Percentiles rank a stretch among this genome's conserved stretches.
These are phyloP conservation scores for Epichloe baconii DNA, from an alignment of 2,329 filamentous ascomycete genomes.

Conservation along the genomic window DNA sequence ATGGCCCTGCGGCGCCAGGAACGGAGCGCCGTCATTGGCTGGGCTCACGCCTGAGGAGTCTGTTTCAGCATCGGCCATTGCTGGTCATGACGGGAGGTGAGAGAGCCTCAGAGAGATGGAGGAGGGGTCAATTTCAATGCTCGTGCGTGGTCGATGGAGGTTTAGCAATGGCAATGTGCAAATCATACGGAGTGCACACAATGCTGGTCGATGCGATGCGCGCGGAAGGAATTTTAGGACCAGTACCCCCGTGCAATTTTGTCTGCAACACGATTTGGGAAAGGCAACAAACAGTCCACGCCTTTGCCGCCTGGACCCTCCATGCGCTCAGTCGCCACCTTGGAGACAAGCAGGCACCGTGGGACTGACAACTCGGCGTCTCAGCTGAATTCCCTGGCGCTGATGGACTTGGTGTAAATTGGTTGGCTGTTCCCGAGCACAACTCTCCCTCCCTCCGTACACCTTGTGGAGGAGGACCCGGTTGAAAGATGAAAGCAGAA, in stretches of 20 bases:
- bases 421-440: background rate
- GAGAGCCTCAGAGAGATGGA: background rate
- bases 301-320: background rate
- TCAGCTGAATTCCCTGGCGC: conserved; percentile 1
- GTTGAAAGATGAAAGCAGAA: background rate
- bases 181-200: background rate
- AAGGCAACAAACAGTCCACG: background rate
- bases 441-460: background rate
- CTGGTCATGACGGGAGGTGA: background rate
- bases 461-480: no score
- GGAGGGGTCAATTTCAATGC: no score
- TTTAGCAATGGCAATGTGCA: background rate
- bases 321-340: background rate
- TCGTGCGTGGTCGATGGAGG: no score
- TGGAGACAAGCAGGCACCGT: background rate
- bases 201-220: no score
- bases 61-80: conserved; percentile 3
- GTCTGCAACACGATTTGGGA: background rate
- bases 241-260: background rate
- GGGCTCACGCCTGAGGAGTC: background rate
- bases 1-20: background rate
- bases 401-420: background rate
- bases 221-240: no score
- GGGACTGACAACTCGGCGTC: background rate
- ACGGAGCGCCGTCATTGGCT: conserved; percentile 6